Percentiles rank a stretch among this genome's conserved stretches.
phyloP scores from a whole-genome alignment of 2,329 filamentous ascomycete species.

The Cercospora sp. region DNA sequence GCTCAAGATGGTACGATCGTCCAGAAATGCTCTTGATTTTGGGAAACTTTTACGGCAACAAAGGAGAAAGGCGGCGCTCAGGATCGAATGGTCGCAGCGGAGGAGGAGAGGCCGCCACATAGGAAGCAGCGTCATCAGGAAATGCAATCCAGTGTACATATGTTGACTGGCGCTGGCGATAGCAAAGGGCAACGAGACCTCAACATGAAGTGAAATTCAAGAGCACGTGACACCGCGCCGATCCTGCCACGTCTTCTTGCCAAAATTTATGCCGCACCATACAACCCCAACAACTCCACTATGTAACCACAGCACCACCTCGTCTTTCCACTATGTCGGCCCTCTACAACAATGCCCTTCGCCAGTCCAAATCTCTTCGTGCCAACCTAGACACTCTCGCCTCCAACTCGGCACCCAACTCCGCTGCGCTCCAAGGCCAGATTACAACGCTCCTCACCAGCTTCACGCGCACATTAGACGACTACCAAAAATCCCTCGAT shows the following conservation, averaged over 20 bases:
- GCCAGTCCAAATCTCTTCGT: conserved; percentile 78
- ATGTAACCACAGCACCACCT: conserved; percentile 1
- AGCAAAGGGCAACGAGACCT: not conserved
- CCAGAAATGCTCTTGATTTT: not conserved
- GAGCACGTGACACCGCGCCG: not conserved
- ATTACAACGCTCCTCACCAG: conserved; percentile 76
- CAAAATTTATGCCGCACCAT: conserved; percentile 1
- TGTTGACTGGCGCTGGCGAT: not conserved
- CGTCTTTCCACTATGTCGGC: conserved; percentile 43
- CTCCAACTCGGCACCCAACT: conserved; percentile 59
- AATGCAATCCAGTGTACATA: not conserved
- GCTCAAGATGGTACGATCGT: not conserved
- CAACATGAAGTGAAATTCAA: not conserved
- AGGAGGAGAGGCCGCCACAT: not conserved
- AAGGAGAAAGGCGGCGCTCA: not conserved
- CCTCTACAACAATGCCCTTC: conserved; percentile 80
- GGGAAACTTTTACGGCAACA: not conserved
- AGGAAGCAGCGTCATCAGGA: not conserved
- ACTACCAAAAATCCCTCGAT: conserved; percentile 81
- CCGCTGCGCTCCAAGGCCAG: conserved; percentile 59
- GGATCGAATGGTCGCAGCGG: not conserved
- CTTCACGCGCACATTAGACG: conserved; percentile 86
- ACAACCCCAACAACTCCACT: not conserved
- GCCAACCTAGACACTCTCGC: conserved; percentile 72
- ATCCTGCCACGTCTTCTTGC: conserved; percentile 5